Base-by-base conservation (phyloP, 2,329 filamentous ascomycete species). In the Knufia fluminis region DNA sequence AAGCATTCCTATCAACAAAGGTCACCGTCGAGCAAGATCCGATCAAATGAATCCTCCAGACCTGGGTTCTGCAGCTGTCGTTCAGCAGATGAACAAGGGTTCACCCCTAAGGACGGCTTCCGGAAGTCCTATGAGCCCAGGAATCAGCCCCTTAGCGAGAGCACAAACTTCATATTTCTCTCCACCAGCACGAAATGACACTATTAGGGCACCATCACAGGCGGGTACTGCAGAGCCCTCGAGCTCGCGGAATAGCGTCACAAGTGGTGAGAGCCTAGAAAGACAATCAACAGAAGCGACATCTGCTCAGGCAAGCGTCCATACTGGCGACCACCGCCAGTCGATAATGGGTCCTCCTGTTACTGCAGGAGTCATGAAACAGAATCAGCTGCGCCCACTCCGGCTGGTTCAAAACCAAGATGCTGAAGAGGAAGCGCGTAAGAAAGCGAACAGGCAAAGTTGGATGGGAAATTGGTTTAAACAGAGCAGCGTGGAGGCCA, bases 31-130 rank as follows among this genome's bases (percentile, higher is more conserved):
- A 47, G 67, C 71, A n/a, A 67, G 72, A 46, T 76, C 73, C 22
- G 73, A 76, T 47, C 69, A 72, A 54, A 60, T 66, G 9, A 50
- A 58, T 28, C 54, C 58, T 40, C 58, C 60, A 17, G 66, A 67
- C 50, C 60, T 64, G 40, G 62, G 68, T 46, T 82, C 81, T 16
- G 85, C 86, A 6, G 80, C 77, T 52, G 78, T 94, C 24, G 83
- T 95, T 43, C 87, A 86, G 60, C 89, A 90, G 66, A 94, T 95
- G 85, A 94, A 94, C 70, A 83, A 83, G 61, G 84, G 84, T 12
- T 78, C 81, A 8, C 57, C 64, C n/a, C 58, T 60, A 19, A 56
- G 62, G 26, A 61, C 67, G 17, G 66, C 66, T 42, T 69, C 69
- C 4, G 65, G 66, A 12, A 77, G 84, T 19, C 76, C 80, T 7